Evolutionary conservation across 306 rosid genomes (phyloP).

Genomic region (Sechiopsis laciniata): DNA sequence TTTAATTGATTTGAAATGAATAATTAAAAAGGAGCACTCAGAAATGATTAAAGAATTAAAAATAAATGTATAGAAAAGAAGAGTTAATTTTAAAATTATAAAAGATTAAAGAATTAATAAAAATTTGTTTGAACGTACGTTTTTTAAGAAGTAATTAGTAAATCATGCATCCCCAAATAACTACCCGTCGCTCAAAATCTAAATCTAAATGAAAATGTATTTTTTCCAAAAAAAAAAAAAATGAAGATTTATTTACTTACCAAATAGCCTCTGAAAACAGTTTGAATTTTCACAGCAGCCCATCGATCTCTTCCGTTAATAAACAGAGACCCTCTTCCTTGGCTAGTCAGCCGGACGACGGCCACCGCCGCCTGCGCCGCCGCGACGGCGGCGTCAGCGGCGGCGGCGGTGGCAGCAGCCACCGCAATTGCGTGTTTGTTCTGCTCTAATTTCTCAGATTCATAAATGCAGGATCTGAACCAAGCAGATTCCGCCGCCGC

Average conservation of each 20-base stretch:
- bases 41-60: no score
- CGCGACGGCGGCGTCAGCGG: slow-evolving; percentile 81
- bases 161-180: no score
- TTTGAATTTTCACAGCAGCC: slow-evolving; percentile 84
- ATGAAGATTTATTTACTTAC: slow-evolving; percentile 32
- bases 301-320: slow-evolving; percentile 49
- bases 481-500: slow-evolving; percentile 60
- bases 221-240: background rate
- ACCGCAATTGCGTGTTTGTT: slow-evolving; percentile 97
- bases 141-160: no score
- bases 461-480: slow-evolving; percentile 72
- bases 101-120: no score
- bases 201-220: no score
- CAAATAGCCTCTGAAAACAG: slow-evolving; percentile 86
- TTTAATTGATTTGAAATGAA: no score
- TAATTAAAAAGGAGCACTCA: no score
- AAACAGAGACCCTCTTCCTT: slow-evolving; percentile 49
- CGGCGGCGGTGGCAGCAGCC: slow-evolving; percentile 91
- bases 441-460: slow-evolving; percentile 61
- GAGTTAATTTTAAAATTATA: no score
- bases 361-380: slow-evolving; percentile 94
- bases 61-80: no score
- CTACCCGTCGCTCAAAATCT: no score
- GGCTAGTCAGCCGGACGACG: slow-evolving; percentile 81
- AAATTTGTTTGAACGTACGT: no score